Conservation (phyloP, 2,329 filamentous ascomycete species). For the Arthrobotrys entomopaga region DNA sequence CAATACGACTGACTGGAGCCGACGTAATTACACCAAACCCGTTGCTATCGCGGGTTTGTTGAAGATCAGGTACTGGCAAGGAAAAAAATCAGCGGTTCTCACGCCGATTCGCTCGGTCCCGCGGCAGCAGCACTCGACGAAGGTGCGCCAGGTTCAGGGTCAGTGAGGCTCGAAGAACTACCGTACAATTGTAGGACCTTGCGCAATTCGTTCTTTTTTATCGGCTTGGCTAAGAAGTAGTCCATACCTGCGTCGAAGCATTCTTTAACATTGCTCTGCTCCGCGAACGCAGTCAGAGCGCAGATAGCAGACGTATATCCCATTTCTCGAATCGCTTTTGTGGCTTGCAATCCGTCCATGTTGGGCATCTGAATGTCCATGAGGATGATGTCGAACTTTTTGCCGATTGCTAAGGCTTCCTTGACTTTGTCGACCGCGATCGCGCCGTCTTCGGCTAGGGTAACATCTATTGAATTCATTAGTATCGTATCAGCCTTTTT, state of each 20-base stretch:
- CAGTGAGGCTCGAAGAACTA: conserved; percentile 33
- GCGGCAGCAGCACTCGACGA: neutral
- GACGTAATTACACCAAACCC: neutral
- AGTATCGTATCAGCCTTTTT: neutral
- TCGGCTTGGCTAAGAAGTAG: conserved; percentile 78
- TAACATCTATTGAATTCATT: conserved; percentile 71
- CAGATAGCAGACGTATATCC: conserved; percentile 90
- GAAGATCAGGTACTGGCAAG: neutral
- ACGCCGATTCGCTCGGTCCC: conserved; percentile 6
- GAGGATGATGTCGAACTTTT: conserved; percentile 85
- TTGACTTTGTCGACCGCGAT: conserved; percentile 88
- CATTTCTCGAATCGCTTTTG: conserved; percentile 82
- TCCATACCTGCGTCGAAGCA: conserved; percentile 92
- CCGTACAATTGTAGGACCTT: conserved; percentile 57
- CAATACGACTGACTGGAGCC: neutral
- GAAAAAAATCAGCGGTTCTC: conserved; percentile 16
- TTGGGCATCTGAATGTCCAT: conserved; percentile 98
- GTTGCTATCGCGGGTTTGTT: neutral
- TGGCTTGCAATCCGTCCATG: conserved; percentile 86
- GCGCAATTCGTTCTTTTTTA: conserved; percentile 57
- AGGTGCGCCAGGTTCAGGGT: conserved; percentile 2
- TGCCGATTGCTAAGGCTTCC: conserved; percentile 77
- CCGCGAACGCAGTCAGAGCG: conserved; percentile 86
- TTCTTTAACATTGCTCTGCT: conserved; percentile 87
- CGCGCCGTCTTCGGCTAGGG: conserved; percentile 84